Evolutionary conservation across 257 asterid species (phyloP).

Genomic region (Perilla frutescens): DNA sequence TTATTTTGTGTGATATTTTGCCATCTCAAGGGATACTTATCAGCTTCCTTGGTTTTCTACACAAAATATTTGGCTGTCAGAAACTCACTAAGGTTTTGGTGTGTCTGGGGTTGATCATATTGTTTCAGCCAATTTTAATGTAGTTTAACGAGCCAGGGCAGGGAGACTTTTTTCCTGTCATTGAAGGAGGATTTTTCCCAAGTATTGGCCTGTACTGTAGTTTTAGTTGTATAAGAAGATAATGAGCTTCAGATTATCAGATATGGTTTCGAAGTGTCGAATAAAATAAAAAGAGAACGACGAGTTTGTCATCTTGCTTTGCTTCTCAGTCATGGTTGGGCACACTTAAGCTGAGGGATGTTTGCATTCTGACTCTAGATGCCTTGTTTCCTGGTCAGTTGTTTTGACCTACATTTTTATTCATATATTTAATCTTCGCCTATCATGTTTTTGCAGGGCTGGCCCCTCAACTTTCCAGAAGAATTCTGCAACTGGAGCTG

Average conservation of each 20-base stretch:
- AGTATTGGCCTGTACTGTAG: slow-evolving; percentile 25
- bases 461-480: slow-evolving; percentile 47
- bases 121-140: slow-evolving; percentile 21
- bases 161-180: slow-evolving; percentile 2
- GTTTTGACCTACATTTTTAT: background rate
- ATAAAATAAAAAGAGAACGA: slow-evolving; percentile 21
- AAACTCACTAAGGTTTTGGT: slow-evolving; percentile 27
- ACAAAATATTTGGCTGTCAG: background rate
- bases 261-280: slow-evolving; percentile 29
- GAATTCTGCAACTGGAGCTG: slow-evolving; percentile 54
- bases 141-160: slow-evolving; percentile 22
- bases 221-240: slow-evolving; percentile 17
- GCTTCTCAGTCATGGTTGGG: slow-evolving; percentile 36
- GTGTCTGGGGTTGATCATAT: slow-evolving; percentile 13
- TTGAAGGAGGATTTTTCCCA: slow-evolving; percentile 27
- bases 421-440: slow-evolving; percentile 40
- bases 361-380: slow-evolving; percentile 26
- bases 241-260: slow-evolving; percentile 27
- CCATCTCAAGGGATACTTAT: slow-evolving; percentile 6
- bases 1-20: background rate
- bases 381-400: slow-evolving; percentile 29
- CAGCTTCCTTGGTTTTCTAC: slow-evolving; percentile 17
- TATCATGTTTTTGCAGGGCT: slow-evolving; percentile 60
- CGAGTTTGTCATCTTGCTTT: slow-evolving; percentile 30
- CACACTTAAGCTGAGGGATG: slow-evolving; percentile 29